Conservation (phyloP, 768 basidiomycete genomes). For the Neoboletus subvelutipes region DNA sequence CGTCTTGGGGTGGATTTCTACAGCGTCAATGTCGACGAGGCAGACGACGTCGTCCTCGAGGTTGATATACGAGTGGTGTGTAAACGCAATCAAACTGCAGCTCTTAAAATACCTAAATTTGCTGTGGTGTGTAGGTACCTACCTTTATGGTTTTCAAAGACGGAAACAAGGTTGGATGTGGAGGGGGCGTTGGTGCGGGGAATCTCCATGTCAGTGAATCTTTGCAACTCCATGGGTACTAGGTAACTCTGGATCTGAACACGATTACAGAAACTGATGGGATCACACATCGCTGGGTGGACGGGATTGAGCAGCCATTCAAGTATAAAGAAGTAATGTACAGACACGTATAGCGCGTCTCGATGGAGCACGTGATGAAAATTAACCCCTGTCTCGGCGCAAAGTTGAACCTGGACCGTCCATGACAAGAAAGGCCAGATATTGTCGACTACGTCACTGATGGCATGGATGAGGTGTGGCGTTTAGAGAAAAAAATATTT, state of each 20-base stretch:
- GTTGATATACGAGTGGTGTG: conserved; percentile 62
- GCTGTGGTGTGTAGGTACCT: conserved; percentile 16
- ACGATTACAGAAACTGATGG: conserved; percentile 22
- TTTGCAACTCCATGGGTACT: neutral
- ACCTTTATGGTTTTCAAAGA: conserved; percentile 33
- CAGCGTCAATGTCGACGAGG: conserved; percentile 72
- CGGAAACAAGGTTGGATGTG: conserved; percentile 26
- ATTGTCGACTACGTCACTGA: neutral
- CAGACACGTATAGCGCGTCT: neutral
- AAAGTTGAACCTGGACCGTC: too few relatives aligned
- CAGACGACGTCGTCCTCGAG: conserved; percentile 52
- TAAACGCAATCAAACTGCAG: neutral
- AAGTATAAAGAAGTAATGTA: neutral
- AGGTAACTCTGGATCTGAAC: neutral
- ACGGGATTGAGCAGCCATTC: neutral
- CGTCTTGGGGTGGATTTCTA: conserved; percentile 52
- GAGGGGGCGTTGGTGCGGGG: conserved; percentile 27
- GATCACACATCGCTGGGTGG: conserved; percentile 15
- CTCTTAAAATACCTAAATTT: neutral
- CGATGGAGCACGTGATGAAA: conserved; percentile 13
- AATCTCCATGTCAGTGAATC: conserved; percentile 27
- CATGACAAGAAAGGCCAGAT: too few relatives aligned
- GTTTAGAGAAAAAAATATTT: neutral
- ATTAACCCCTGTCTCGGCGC: conserved; percentile 10
- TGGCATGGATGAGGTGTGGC: neutral